A percentile compares a stretch with the other conserved stretches of the same genome.
These are phyloP conservation scores for Epithele typhae DNA, from an alignment of 768 basidiomycete genomes.

Conservation along the genomic window DNA sequence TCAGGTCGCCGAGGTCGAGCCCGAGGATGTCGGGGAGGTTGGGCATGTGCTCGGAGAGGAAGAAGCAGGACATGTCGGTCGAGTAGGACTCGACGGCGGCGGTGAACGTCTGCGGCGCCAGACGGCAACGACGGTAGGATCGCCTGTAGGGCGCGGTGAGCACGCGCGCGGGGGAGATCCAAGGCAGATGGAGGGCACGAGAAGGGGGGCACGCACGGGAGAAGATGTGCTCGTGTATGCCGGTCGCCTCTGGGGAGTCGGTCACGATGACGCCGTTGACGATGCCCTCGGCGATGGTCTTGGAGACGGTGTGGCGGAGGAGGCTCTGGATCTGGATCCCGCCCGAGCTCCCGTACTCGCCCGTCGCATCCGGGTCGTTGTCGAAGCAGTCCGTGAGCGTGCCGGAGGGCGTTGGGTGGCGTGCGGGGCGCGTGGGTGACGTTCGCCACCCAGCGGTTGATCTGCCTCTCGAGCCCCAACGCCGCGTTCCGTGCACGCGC, in stretches of 20 bases:
- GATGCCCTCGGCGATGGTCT: constrained; percentile 72
- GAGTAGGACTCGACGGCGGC: constrained; percentile 79
- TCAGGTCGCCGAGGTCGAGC: constrained; percentile 22
- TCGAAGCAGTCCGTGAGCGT: constrained; percentile 53
- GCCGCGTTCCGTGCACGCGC: constrained; percentile 71
- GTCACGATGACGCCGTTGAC: constrained; percentile 86
- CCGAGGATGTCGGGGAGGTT: constrained; percentile 52
- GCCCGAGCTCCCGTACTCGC: constrained; percentile 27
- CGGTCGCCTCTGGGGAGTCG: constrained; percentile 76
- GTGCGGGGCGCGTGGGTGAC: constrained; percentile 55
- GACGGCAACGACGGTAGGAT: constrained; percentile 83
- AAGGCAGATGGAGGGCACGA: too few species aligned
- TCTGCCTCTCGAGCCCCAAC: constrained; percentile 72
- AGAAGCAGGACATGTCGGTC: constrained; percentile 60
- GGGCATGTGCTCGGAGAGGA: constrained; percentile 71
- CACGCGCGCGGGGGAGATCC: too few species aligned
- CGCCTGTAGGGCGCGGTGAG: constrained; percentile 41
- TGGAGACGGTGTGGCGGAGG: constrained; percentile 75
- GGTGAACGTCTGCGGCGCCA: constrained; percentile 91
- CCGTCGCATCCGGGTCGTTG: constrained; percentile 40
- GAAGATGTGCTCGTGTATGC: constrained; percentile 87
- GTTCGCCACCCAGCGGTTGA: constrained; percentile 88
- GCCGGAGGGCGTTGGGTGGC: constrained; percentile 47
- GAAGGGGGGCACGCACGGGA: constrained; percentile 49
- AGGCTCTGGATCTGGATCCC: constrained; percentile 77